Conservation (phyloP, 73 alveolate genomes). For the Paramecium biaurelia region DNA sequence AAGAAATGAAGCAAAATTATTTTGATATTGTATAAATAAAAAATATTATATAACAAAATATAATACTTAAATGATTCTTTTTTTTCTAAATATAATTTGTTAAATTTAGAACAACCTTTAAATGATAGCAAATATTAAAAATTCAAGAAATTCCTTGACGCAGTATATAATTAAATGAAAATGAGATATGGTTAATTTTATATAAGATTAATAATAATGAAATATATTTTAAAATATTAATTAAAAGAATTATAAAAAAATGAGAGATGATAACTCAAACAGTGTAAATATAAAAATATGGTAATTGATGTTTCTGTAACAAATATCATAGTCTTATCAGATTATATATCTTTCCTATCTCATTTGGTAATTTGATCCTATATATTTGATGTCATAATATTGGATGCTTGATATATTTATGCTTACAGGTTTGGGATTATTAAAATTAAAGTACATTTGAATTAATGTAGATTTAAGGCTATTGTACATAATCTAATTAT, state of each 20-base stretch:
- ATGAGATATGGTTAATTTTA: too few species aligned
- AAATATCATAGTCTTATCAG: background rate
- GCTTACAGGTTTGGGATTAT: background rate
- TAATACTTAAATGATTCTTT: too few species aligned
- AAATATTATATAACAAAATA: background rate
- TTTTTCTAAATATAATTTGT: too few species aligned
- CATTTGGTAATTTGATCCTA: background rate
- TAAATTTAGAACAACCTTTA: too few species aligned
- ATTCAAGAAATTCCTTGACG: too few species aligned
- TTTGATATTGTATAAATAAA: slow-evolving; percentile 50
- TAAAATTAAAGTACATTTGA: background rate
- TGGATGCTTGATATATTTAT: background rate
- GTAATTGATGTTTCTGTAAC: background rate
- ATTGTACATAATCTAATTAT: background rate
- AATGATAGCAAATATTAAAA: too few species aligned
- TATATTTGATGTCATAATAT: background rate
- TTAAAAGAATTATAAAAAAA: background rate
- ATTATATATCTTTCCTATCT: background rate
- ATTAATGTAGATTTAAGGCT: background rate
- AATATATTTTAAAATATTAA: background rate
- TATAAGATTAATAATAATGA: background rate
- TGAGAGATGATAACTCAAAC: background rate
- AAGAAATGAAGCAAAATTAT: slow-evolving; percentile 82
- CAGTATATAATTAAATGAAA: too few species aligned
- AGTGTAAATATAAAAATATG: background rate